Evolutionary conservation across 257 asterid genomes (phyloP), one percentile per base, ranked within the genome.

Genomic region (Solanum dulcamara): DNA sequence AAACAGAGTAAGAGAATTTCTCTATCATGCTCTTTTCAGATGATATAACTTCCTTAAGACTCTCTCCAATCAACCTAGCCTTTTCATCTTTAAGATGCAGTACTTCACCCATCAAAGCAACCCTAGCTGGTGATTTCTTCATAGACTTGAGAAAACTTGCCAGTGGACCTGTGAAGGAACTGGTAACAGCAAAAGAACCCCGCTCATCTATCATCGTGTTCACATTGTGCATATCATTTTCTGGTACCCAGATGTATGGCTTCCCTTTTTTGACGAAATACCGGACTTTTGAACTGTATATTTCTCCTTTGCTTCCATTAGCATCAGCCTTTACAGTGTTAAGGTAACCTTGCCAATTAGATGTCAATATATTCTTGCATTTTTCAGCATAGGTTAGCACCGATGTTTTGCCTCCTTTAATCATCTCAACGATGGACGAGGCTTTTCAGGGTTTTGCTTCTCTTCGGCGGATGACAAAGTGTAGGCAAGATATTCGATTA

Each of bases 191-290:
- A 90, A 96, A 94, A 18, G 99, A 96, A 81, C 93, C 92, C 24
- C 99, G 97, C 55, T 96, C 98, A 83, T 96, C 99, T 67, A 96
- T 93, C 59, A 93, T 77, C 24, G 97, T 88, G 88, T 96, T 96
- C 97, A 94, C 98, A 92, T 93, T 93, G 88, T 94, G 99, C 91
- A 91, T 87, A 88, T 96, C 98, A 86, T 92, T 92, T 88, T 93
- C 97, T 17, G 98, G 96, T n/a, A 96, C 89, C 98, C 98, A 94
- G 55, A 96, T 86, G 82, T 92, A 91, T 12, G 97, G 98, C 88
- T 88, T 91, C 83, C 97, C 99, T 85, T 90, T 95, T 88, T 86
- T 93, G 85, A 92, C 88, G 88, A 95, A 88, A 90, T 94, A 96
- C 85, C 95, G 92, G 80, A 93, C 98, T 88, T 91, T 92, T 22